Evolutionary conservation across 495 filamentous ascomycete species (phyloP).

Genomic region (Penicillium fimorum): DNA sequence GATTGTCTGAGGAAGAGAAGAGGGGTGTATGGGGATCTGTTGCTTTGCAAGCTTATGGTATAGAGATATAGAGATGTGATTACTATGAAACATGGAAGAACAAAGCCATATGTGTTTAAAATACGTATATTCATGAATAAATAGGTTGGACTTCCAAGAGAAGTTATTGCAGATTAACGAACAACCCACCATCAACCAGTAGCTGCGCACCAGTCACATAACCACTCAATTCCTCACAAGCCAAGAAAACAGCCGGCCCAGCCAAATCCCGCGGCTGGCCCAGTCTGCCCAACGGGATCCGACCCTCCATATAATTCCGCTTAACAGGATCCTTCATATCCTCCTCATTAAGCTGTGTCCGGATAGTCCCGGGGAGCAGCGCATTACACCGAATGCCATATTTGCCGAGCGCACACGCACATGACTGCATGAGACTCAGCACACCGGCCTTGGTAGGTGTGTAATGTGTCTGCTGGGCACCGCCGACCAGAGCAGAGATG

Average conservation of each 20-base stretch:
- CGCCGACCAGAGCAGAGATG: conserved; percentile 84
- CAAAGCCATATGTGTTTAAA: not conserved
- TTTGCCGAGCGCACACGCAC: conserved; percentile 73
- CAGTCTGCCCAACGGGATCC: conserved; percentile 76
- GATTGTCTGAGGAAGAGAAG: conserved; percentile 56
- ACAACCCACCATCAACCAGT: conserved; percentile 80
- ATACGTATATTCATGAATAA: not conserved
- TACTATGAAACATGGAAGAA: not conserved
- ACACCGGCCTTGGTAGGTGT: conserved; percentile 91
- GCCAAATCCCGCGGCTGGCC: conserved; percentile 69
- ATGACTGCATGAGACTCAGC: conserved; percentile 78
- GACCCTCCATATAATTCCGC: conserved; percentile 76
- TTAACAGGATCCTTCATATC: conserved; percentile 69
- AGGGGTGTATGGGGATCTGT: conserved; percentile 66
- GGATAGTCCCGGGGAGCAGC: conserved; percentile 78
- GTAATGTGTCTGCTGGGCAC: conserved; percentile 78
- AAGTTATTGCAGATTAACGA: conserved; percentile 62
- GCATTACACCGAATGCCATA: conserved; percentile 83
- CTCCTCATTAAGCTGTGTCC: conserved; percentile 82
- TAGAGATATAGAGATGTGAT: conserved; percentile 31
- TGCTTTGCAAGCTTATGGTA: conserved; percentile 63
- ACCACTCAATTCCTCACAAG: conserved; percentile 68
- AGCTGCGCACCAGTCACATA: conserved; percentile 84
- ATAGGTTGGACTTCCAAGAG: not conserved
- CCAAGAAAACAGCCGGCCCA: conserved; percentile 84